Percentiles rank a stretch among this genome's conserved stretches.
phyloP scores from a whole-genome alignment of 2,329 filamentous ascomycete genomes.

The Trichoderma asperellum region DNA sequence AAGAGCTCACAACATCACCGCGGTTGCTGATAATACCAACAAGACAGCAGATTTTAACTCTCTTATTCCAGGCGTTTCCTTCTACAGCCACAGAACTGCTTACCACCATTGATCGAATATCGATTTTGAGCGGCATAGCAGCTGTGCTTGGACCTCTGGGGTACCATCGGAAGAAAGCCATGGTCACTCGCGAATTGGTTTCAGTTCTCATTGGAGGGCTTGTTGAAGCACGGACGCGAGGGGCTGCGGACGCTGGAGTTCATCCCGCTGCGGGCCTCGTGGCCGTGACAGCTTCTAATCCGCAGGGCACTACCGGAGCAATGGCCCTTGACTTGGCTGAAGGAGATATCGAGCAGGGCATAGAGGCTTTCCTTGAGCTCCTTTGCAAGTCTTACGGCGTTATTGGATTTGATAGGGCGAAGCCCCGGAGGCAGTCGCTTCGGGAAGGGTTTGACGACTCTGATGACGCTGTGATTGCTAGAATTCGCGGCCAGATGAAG shows the following conservation, averaged over 20 bases:
- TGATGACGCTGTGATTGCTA: conserved; percentile 56
- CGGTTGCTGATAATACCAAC: conserved; percentile 60
- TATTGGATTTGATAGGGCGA: conserved; percentile 52
- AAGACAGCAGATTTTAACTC: conserved; percentile 65
- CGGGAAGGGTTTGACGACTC: conserved; percentile 48
- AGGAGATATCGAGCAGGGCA: conserved; percentile 66
- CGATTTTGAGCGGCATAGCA: conserved; percentile 82
- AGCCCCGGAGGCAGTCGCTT: conserved; percentile 35
- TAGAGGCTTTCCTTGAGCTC: conserved; percentile 65
- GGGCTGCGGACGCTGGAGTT: conserved; percentile 93
- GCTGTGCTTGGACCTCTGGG: conserved; percentile 81
- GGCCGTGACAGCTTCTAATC: conserved; percentile 63
- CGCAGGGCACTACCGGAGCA: conserved; percentile 52
- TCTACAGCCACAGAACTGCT: conserved; percentile 67
- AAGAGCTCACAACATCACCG: conserved; percentile 56
- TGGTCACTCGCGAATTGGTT: conserved; percentile 85
- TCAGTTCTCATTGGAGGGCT: conserved; percentile 81
- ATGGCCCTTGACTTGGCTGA: conserved; percentile 65
- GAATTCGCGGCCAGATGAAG: conserved; percentile 63
- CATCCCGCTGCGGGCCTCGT: conserved; percentile 89
- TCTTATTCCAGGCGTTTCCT: conserved; percentile 72
- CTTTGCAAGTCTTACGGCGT: conserved; percentile 68
- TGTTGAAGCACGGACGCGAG: conserved; percentile 87
- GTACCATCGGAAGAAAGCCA: conserved; percentile 85
- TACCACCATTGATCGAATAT: conserved; percentile 74